Base-by-base conservation (phyloP, 495 filamentous ascomycete species). In the Aspergillus ostianus region DNA sequence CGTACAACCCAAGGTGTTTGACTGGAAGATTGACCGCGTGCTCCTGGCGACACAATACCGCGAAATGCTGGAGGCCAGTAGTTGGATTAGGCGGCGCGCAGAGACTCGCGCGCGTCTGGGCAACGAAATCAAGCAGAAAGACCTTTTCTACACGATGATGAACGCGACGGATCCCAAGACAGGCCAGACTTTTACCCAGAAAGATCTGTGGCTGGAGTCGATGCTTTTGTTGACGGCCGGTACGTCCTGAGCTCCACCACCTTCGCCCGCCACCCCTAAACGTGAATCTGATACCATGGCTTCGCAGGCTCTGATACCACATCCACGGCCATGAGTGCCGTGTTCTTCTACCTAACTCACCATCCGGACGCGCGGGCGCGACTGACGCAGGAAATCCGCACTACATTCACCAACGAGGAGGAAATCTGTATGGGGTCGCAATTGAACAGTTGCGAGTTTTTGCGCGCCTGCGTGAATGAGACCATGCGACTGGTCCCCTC, bases 401-500 rank as follows among this genome's bases (percentile, higher is more conserved):
- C 47, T 55, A 73, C 61, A 21, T 89, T 87, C 67, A 12, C 47
- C 27, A 68, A 73, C 51, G 73, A 80, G 36, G 82, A 85, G 51
- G 79, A 82, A 15, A 85, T 88, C 59, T 64, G 67, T 9, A 60
- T 59, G 13, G 75, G 76, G 10, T 67, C 78, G 20, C 73, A 72
- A 48, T 77, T 83, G 4, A 80, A 59, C n/a, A 54, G 57, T 4
- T 80, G 74, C 60, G 27, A 61, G 17, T 65, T 63, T 44, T 56
- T 70, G 9, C 63, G 59, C 17, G 67, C 67, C 10, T 82, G 86
- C 71, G 84, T 91, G 66, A 87, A 92, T 68, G 90, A 92, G 61
- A 76, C 86, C 7, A 83, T 92, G 80, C 84, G 90, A 48, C 74
- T 92, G 57, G 81, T 83, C 0, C 89, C 89, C n/a, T 80, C 87